Conservation (phyloP, 345 rosid species). For the Camelina sativa region DNA sequence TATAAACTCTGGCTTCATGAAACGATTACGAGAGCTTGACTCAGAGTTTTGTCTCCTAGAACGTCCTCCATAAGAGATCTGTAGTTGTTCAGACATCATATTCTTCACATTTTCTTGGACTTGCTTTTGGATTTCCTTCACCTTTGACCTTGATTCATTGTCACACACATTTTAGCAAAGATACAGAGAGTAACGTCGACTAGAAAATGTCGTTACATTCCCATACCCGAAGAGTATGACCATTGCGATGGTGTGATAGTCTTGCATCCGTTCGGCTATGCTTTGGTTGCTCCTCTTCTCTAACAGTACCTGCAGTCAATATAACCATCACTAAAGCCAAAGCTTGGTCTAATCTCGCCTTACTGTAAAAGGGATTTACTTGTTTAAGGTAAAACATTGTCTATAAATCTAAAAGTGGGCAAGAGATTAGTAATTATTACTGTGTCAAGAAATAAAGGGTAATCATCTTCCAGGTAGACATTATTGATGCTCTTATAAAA, state of each 20-base stretch:
- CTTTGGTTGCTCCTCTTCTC: conserved; percentile 57
- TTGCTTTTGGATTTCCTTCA: conserved; percentile 65
- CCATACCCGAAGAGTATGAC: conserved; percentile 76
- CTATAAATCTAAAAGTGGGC: not conserved
- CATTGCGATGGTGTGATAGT: conserved; percentile 85
- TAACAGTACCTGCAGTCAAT: conserved; percentile 61
- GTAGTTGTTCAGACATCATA: conserved; percentile 77
- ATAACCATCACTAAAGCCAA: conserved; percentile 3
- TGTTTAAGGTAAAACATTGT: too few species aligned
- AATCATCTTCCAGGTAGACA: conserved; percentile 57
- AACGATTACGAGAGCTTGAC: conserved; percentile 35
- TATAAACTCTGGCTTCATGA: conserved; percentile 60
- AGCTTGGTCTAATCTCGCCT: not conserved
- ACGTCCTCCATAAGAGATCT: conserved; percentile 44
- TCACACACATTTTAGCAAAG: conserved; percentile 26
- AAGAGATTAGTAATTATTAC: conserved; percentile 44
- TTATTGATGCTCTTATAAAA: conserved; percentile 84
- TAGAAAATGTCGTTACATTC: not conserved
- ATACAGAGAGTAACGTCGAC: conserved; percentile 8
- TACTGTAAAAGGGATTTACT: not conserved
- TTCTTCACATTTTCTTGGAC: conserved; percentile 79
- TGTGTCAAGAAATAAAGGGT: conserved; percentile 80
- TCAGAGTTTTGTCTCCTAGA: conserved; percentile 39
- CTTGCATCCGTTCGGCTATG: conserved; percentile 69
- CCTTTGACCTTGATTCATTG: conserved; percentile 58